phyloP scores from a whole-genome alignment of 257 asterid genomes.

The Plantago major region DNA sequence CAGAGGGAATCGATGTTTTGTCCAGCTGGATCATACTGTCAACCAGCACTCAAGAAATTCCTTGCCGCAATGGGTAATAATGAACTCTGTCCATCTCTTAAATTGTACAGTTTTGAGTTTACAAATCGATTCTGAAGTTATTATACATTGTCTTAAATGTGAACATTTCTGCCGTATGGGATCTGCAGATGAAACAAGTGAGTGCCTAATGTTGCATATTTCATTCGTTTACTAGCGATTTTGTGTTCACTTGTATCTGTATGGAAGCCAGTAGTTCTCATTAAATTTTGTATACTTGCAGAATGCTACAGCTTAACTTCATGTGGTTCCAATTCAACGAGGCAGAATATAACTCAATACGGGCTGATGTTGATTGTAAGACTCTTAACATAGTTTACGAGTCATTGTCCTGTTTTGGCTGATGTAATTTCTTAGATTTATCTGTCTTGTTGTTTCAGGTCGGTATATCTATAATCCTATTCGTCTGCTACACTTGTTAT shows the following conservation, averaged over 20 bases:
- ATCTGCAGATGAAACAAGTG: constrained; percentile 45
- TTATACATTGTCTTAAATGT: constrained; percentile 22
- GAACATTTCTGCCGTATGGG: constrained; percentile 72
- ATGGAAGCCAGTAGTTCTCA: constrained; percentile 2
- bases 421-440: background rate
- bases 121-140: background rate
- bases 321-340: constrained; percentile 48
- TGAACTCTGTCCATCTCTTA: constrained; percentile 4
- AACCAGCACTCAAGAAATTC: constrained; percentile 42
- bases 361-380: constrained; percentile 79
- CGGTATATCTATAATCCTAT: constrained; percentile 47
- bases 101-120: background rate
- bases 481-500: constrained; percentile 64
- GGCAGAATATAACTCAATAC: constrained; percentile 66
- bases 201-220: constrained; percentile 17
- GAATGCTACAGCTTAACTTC: constrained; percentile 72
- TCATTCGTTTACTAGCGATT: background rate
- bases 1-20: constrained; percentile 71
- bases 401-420: too few species aligned
- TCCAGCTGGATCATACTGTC: constrained; percentile 87
- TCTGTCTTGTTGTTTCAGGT: constrained; percentile 40
- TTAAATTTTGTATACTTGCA: constrained; percentile 28
- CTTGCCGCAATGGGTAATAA: constrained; percentile 69
- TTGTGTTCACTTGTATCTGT: too few species aligned
- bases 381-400: background rate